Evolutionary conservation across 2,329 filamentous ascomycete genomes (phyloP), one percentile per base, ranked within the genome.

Genomic region (Chaetomiaceae sp.): DNA sequence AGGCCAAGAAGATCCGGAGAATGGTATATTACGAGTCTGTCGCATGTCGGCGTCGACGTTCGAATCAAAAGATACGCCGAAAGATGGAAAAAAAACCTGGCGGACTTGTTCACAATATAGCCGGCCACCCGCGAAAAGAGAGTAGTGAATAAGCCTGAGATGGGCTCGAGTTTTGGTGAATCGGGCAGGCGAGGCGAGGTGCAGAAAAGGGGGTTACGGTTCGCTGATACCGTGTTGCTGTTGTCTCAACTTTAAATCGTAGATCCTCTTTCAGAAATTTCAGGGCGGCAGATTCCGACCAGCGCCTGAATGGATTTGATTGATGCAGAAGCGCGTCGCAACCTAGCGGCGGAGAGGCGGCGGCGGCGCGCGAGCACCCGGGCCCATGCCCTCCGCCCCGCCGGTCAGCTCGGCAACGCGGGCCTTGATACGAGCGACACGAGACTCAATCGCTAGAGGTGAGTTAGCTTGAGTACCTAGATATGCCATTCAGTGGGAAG

Each of bases 361-460:
- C 10, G 54, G 62, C 29, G 64, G 60, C 27, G 15, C 17, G 11
- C 60, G 59, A 41, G 56, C 60, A 48, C 58, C 63, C 20, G 75
- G 70, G 6, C 61, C 61, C 27, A 65, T 65, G 35, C 68, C 72
- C 60, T 91, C 86, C 78, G 87, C 87, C 65, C 86, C 87, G 58
- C 85, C 85, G 2, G 93, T 98, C 58, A 98, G 70, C 65, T 96
- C 89, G 42, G 93, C 93, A 48, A 98, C 93, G 52, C 93, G 84
- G 50, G 93, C 93, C 71, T 96, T 97, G 76, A 98, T 98, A 53
- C 93, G 86, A 39, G 93, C 93, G 49, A 97, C 93, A 56, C 93
- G 87, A 39, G 89, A 90, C 67, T 98, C 93, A 60, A 97, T 97
- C 29, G 90, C 88, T 94, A 56, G n/a, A 38, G 40, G 63, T 62